phyloP scores from a whole-genome alignment of 2,329 filamentous ascomycete species.

The Exophiala phaeomuriformis region DNA sequence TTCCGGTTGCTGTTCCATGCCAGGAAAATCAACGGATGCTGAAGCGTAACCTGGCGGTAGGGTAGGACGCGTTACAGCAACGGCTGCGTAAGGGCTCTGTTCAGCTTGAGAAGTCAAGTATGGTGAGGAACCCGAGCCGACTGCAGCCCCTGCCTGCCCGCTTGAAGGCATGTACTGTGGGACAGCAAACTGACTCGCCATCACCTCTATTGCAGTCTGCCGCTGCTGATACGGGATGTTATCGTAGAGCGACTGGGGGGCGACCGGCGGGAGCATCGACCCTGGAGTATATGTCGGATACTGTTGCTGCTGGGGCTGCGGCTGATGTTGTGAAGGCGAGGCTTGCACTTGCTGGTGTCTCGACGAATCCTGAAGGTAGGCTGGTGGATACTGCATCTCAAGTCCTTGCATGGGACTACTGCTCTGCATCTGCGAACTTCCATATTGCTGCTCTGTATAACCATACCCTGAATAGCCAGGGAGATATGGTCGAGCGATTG shows the following conservation, averaged over 20 bases:
- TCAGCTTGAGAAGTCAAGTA: slow-evolving; percentile 60
- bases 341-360: slow-evolving; percentile 29
- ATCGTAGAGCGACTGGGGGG: slow-evolving; percentile 62
- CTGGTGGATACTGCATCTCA: slow-evolving; percentile 59
- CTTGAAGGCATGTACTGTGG: slow-evolving; percentile 66
- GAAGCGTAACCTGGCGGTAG: slow-evolving; percentile 47
- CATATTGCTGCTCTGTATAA: slow-evolving; percentile 49
- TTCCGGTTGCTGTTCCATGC: slow-evolving; percentile 36
- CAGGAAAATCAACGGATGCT: slow-evolving; percentile 45
- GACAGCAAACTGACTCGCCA: slow-evolving; percentile 60
- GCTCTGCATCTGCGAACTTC: slow-evolving; percentile 47
- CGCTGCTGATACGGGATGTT: slow-evolving; percentile 63
- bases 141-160: slow-evolving; percentile 57
- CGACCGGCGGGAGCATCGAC: slow-evolving; percentile 58
- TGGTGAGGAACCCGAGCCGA: slow-evolving; percentile 50
- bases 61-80: slow-evolving; percentile 47
- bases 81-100: slow-evolving; percentile 53
- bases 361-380: slow-evolving; percentile 50
- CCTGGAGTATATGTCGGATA: slow-evolving; percentile 52
- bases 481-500: slow-evolving; percentile 33
- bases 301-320: slow-evolving; percentile 50
- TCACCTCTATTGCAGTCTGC: slow-evolving; percentile 69
- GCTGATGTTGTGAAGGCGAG: slow-evolving; percentile 45
- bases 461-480: slow-evolving; percentile 45
- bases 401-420: slow-evolving; percentile 41